Evolutionary conservation across 306 rosid genomes (phyloP), one percentile per base, ranked within the genome.

Genomic region (Sphenostylis stenocarpa): DNA sequence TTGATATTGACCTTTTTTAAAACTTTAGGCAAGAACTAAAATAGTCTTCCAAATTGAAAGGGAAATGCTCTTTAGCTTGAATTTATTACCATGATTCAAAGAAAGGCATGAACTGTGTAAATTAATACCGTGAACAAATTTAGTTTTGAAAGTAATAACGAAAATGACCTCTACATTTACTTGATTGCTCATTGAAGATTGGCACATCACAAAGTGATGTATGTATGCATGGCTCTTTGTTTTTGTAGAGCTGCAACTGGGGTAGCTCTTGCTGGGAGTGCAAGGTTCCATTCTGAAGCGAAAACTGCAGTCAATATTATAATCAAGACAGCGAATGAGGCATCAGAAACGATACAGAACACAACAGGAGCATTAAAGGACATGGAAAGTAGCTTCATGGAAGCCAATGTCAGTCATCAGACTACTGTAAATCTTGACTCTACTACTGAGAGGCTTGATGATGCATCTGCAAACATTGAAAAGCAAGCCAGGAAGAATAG

Each of bases 281-380:
- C 73, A 19, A 86, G 84, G 63, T 89, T 93, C 70, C 84, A 91
- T 82, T 91, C 85, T 31, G 78, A 91, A 66, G 98, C 93, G 0
- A 84, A 84, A 66, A 57, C 66, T 6, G 85, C 91, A 20, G 95
- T 89, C 77, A 76, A 86, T 29, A 87, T 92, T 17, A 81, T 93
- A 73, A 91, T 91, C 29, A 81, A 85, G 72, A 89, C 96, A 13
- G 97, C 97, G 36, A 84, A 88, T 51, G 84, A 87, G n/a, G 98
- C 98, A 57, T 85, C 96, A 38, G 80, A 83, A 44, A 89, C 95
- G 11, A 73, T 93, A 36, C 77, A 87, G 77, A 88, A 84, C 73
- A 91, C 98, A 75, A 81, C 95, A 29, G 90, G 82, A 76, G 91
- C 90, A 0, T 83, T 91, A 74, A 89, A 79, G 72, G 87, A 73